These are phyloP conservation scores for Ilyonectria destructans DNA, from an alignment of 2,329 filamentous ascomycete genomes.

Conservation along the genomic window DNA sequence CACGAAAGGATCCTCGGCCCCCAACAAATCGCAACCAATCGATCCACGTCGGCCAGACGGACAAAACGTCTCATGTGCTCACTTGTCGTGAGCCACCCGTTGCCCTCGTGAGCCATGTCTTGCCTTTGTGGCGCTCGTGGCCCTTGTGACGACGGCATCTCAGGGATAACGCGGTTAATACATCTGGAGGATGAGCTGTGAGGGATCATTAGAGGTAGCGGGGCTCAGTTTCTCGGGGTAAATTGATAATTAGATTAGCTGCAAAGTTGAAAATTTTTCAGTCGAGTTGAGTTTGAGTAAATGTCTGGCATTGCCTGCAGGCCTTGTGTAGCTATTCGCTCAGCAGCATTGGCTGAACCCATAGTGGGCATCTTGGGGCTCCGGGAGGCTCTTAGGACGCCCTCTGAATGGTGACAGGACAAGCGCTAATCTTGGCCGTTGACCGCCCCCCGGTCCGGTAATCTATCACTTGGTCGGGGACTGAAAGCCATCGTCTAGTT, in stretches of 20 bases:
- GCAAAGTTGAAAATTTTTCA: background rate
- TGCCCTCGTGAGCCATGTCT: background rate
- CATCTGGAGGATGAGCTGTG: background rate
- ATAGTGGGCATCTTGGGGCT: background rate
- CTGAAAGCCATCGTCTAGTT: background rate
- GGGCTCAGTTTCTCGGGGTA: background rate
- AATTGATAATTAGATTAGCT: background rate
- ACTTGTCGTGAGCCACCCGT: slow-evolving; percentile 11
- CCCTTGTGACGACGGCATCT: background rate
- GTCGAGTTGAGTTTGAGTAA: background rate
- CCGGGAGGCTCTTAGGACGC: background rate
- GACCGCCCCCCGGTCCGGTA: background rate
- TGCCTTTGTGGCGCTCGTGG: background rate
- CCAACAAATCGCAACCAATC: slow-evolving; percentile 38
- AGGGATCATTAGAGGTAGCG: background rate
- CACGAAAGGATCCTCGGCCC: slow-evolving; percentile 41
- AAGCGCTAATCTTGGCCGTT: background rate
- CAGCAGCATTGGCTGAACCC: background rate
- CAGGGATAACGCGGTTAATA: slow-evolving; percentile 31
- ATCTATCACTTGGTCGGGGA: slow-evolving; percentile 2
- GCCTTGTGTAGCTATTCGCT: background rate
- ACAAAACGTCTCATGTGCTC: slow-evolving; percentile 13
- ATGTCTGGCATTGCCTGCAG: background rate
- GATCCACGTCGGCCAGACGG: slow-evolving; percentile 5
- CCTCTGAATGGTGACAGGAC: background rate